Conservation (phyloP, 2,329 filamentous ascomycete genomes). For the Zymoseptoria crescenta region DNA sequence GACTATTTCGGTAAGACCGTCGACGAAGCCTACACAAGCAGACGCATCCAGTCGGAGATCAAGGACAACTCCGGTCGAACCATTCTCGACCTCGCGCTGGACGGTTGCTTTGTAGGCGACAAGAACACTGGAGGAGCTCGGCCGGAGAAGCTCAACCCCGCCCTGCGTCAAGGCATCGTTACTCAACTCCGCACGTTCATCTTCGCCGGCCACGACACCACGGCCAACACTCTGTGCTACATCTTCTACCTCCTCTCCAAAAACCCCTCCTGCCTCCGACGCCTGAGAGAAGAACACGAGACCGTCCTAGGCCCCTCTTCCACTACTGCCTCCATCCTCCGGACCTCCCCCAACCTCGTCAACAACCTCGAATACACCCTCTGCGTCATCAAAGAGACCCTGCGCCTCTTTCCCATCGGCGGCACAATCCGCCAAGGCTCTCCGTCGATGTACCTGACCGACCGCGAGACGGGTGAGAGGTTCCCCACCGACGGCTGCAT, state of each 20-base stretch:
- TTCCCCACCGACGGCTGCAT: constrained; percentile 38
- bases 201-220: constrained; percentile 37
- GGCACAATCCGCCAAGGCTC: constrained; percentile 33
- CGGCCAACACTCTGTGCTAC: constrained; percentile 27
- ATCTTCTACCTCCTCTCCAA: constrained; percentile 32
- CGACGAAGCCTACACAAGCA: constrained; percentile 27
- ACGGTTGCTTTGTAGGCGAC: constrained; percentile 28
- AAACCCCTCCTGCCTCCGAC: constrained; percentile 24
- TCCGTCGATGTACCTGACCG: constrained; percentile 29
- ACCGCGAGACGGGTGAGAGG: constrained; percentile 34
- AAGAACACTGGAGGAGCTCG: constrained; percentile 1
- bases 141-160: constrained; percentile 21
- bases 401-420: constrained; percentile 45
- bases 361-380: constrained; percentile 45
- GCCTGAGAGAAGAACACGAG: constrained; percentile 44
- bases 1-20: constrained; percentile 26
- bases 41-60: constrained; percentile 20
- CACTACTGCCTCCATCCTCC: constrained; percentile 27
- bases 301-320: constrained; percentile 35
- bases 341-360: constrained; percentile 38
- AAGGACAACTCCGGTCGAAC: constrained; percentile 10
- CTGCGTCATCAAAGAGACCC: constrained; percentile 46
- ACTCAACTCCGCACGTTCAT: constrained; percentile 32
- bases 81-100: constrained; percentile 25
- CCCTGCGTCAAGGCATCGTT: constrained; percentile 28